Base-by-base conservation (phyloP, 805 yeast species). In the Saccharomyces cerevisiae region DNA sequence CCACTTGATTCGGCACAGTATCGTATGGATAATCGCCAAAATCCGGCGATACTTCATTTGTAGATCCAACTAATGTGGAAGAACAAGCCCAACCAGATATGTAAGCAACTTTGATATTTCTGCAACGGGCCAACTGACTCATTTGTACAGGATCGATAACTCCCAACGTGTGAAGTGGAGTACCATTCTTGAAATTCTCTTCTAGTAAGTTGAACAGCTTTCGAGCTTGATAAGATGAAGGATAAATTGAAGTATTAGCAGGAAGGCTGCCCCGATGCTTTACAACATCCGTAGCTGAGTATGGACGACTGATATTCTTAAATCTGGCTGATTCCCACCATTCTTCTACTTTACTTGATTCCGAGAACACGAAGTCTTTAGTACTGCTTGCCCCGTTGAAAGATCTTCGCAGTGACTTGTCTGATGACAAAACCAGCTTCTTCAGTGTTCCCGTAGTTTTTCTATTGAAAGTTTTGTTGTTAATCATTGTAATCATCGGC, bases 1-100 rank as follows among this genome's bases (percentile, higher is more conserved):
- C 82, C 5, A 81, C 85, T 61, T 81, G 83, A 60, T 80, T 80
- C n/a, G 87, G 87, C 1, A 83, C 85, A 0, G 87, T 83, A 59
- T 82, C 82, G 60, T 82, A 82, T 0, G 87, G 87, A 61, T 83
- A 83, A 63, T 83, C 87, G 22, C 86, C 87, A 64, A 81, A 80
- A 62, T 83, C 87, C 1, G 86, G 84, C 1, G 82, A 76, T 2
- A 81, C 84, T 59, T 83, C 87, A 61, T 81, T 78, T 2, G 85
- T 82, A 3, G 84, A 75, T 9, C 66, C 65, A 8, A 84, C 81
- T 56, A 82, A 62, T 1, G 79, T 76, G 24, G 81, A 73, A 1
- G 83, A 79, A 49, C 79, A 79, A 1, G 83, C 87, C 82, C 83
- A 83, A 0, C 87, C 87, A 30, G 83, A 78, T 32, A 79, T 77